A percentile compares a stretch with the other conserved stretches of the same genome.
Evolutionary conservation across 1,139 yeast species (phyloP).

Genomic region (Suhomyces wounanorum): DNA sequence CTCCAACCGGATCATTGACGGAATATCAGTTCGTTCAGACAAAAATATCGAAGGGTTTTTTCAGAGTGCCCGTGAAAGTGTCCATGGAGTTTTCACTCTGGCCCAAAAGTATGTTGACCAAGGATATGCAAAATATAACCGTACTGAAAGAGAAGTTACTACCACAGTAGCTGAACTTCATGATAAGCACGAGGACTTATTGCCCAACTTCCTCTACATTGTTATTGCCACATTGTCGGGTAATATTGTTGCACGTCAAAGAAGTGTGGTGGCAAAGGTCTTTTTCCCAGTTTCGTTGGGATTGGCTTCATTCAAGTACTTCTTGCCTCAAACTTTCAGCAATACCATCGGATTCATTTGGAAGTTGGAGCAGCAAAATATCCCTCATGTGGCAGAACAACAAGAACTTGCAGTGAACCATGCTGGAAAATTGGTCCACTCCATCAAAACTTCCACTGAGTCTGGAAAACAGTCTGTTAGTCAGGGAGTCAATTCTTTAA

Average conservation of each 20-base stretch:
- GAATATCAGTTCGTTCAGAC: constrained; percentile 59
- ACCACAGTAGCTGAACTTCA: constrained; percentile 69
- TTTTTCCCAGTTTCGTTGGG: constrained; percentile 70
- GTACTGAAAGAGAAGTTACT: constrained; percentile 67
- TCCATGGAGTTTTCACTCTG: constrained; percentile 19
- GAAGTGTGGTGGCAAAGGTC: constrained; percentile 58
- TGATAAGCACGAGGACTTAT: constrained; percentile 68
- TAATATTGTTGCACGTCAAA: constrained; percentile 73
- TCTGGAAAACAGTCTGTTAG: constrained; percentile 43
- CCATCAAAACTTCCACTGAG: constrained; percentile 41
- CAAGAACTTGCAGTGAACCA: constrained; percentile 54
- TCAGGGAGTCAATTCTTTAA: constrained; percentile 43
- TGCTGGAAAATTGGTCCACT: constrained; percentile 48
- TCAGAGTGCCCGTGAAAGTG: constrained; percentile 45
- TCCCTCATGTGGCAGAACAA: constrained; percentile 68
- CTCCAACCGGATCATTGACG: constrained; percentile 53
- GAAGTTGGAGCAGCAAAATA: constrained; percentile 61
- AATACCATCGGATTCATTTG: constrained; percentile 66
- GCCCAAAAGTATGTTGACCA: constrained; percentile 29
- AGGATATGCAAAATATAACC: constrained; percentile 53
- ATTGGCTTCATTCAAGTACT: constrained; percentile 65
- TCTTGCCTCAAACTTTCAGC: constrained; percentile 74
- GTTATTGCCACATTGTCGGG: constrained; percentile 80
- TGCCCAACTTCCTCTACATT: constrained; percentile 75
- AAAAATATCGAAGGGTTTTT: constrained; percentile 50